Evolutionary conservation across 164 flowering plant genomes (phyloP), one percentile per base, ranked within the genome.

Genomic region (Cinnamomum micranthum): DNA sequence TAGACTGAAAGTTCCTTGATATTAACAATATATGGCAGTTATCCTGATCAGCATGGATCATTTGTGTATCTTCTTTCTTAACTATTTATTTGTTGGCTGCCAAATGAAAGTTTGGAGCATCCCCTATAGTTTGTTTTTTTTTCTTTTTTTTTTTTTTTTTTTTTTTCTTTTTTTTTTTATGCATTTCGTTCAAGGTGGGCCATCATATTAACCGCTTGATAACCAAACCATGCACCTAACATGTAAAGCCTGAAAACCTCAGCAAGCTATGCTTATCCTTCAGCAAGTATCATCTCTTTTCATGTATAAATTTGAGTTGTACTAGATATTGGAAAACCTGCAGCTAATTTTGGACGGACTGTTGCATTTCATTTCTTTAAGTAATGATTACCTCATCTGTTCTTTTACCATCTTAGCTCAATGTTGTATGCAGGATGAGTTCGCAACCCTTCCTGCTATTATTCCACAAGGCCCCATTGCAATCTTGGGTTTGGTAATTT

Each of bases 401-500:
- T 41, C 47, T 59, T 22, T 73, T 28, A 51, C 59, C 33, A 65
- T 73, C 64, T 28, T 6, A 25, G 50, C 25, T 59, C 65, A 63
- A 55, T 74, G 58, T 14, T 13, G 73, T 58, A 4, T 78, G 62
- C 86, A 90, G 96, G 98, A 94, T 81, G 97, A 94, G 75, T 90
- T 89, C 81, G 88, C 87, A 22, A 84, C 86, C 76, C 84, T 94
- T 83, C 97, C 97, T 25, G 86, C 94, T 41, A 82, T 94, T 70
- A 81, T 92, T 70, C 97, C 98, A 22, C 19, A 82, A 28, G 98
- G 94, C 52, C 92, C 95, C 14, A 84, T 94, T 77, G 95, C 92
- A 27, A 86, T 92, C 55, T 83, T 88, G 70, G 98, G 98, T 63
- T 82, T 92, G 88, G 96, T 91, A 87, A 76, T 71, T 65, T 28